phyloP scores from a whole-genome alignment of 106 monocot genomes.

The Posidonia australis region DNA sequence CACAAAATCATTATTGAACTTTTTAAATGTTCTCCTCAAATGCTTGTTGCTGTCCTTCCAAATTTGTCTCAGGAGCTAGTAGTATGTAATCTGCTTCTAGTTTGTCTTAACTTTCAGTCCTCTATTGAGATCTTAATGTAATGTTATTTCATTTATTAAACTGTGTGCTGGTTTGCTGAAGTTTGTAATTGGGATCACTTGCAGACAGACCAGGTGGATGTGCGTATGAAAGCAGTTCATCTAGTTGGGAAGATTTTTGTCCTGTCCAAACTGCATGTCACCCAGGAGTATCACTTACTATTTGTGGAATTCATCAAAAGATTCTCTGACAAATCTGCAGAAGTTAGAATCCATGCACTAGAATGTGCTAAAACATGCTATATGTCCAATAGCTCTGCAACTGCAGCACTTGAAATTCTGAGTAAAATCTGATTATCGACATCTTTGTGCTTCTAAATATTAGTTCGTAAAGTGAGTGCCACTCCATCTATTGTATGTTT shows the following conservation, averaged over 20 bases:
- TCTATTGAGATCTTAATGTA: neutral
- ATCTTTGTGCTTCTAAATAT: neutral
- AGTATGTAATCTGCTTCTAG: constrained; percentile 35
- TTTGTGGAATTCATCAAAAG: constrained; percentile 79
- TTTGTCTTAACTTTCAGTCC: constrained; percentile 1
- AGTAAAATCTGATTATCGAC: constrained; percentile 25
- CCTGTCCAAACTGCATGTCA: constrained; percentile 44
- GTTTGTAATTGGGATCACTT: constrained; percentile 1
- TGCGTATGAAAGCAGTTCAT: constrained; percentile 70
- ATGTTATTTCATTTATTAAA: neutral
- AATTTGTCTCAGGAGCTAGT: constrained; percentile 57
- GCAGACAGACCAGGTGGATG: constrained; percentile 86
- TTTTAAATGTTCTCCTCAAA: constrained; percentile 56
- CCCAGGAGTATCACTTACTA: constrained; percentile 39
- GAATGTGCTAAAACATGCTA: constrained; percentile 69
- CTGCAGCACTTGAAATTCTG: constrained; percentile 48
- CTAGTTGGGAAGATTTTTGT: constrained; percentile 59
- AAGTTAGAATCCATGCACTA: constrained; percentile 66
- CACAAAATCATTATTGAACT: constrained; percentile 63
- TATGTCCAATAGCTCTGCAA: constrained; percentile 23
- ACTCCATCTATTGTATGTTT: neutral
- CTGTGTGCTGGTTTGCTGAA: neutral
- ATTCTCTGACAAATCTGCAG: constrained; percentile 79
- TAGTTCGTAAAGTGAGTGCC: neutral
- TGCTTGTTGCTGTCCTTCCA: constrained; percentile 61